Base-by-base conservation (phyloP, 2,329 filamentous ascomycete species). In the Xylariaceae sp. region DNA sequence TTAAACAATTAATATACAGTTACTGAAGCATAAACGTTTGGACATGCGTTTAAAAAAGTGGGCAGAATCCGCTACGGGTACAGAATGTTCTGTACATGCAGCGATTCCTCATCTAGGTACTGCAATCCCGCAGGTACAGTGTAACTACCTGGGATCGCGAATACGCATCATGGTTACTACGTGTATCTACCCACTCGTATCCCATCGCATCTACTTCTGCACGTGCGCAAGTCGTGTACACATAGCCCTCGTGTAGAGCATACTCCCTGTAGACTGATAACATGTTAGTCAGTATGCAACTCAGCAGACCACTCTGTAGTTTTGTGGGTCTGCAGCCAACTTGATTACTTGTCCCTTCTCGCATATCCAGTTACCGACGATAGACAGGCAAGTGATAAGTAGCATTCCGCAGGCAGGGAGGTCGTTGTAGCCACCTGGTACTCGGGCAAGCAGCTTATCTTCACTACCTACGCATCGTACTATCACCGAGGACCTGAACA, bases 331-430 rank as follows among this genome's bases (percentile, higher is more conserved):
- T 50, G 15, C 17, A 53, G 35, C 51, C 23, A 58, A 58, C 52
- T 58, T 56, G 60, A 55, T 55, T 58, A 62, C 61, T 47, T 63
- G 61, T 63, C 59, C 61, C 58, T 61, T 61, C 56, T 13, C 57
- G 37, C 50, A 55, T 55, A 51, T 23, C 39, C 54, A 30, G 23
- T 30, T 30, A 30, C 23, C 23, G 23, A 30, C 23, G 23, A 30
- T 30, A 53, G 52, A 30, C 53, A 49, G 18, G 45, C 42, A 30
- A 44, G 18, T 39, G 23, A 35, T 39, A 51, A 30, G 23, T 30
- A 30, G 23, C 23, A 30, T 30, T 30, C 23, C 23, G 23, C 23
- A 30, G 37, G 35, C 37, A 23, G 42, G 47, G 45, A n/a, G 34
- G 37, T 50, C 35, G 15, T 48, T 54, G 42, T 57, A 44, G 51